Evolutionary conservation across 768 basidiomycete genomes (phyloP), one percentile per base, ranked within the genome.

Genomic region (Filobasidium wieringae): DNA sequence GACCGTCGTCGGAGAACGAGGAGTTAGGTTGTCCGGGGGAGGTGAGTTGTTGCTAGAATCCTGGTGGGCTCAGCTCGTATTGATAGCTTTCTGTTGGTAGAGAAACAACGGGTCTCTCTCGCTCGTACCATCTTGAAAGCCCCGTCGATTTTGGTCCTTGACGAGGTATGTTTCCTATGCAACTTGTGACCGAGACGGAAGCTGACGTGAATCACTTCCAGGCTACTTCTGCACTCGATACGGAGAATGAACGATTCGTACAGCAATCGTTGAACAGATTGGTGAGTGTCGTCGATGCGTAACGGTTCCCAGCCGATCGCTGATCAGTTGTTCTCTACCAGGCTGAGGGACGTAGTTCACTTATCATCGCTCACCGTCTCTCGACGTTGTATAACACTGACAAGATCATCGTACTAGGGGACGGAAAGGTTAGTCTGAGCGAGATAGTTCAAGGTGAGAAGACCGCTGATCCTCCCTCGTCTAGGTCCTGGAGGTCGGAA

Each of bases 101-200:
- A 92, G 77, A 88, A 88, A 75, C 88, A 91, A 71, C 79, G 88
- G 19, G 86, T 90, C 1, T 85, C 88, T 5, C 87, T 93, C 68
- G 88, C 89, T 0, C 76, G 89, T 55, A 90, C 88, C 7, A 77
- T 92, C 41, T 72, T 93, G 51, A 91, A 91, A 77, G 83, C 88
- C 63, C 87, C 88, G 19, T 84, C 84, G 2, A 83, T 90, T 55
- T 70, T 90, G 36, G 77, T 88, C n/a, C 72, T 89, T 66, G 83
- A 85, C 66, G 85, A 86, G 73, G 85, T 84, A 14, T 86, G 84
- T 0, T n/a, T n/a, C 85, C 31, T 4, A 24, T 53, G 57, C 29
- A 59, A 60, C 22, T 12, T 12, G 50, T n/a, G 15, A 26, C 15
- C 36, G n/a, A n/a, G n/a, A n/a, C 15, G 19, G 41, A 43, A 14